Base-by-base conservation (phyloP, 78 protist genomes). In the Emiliania huxleyi region DNA sequence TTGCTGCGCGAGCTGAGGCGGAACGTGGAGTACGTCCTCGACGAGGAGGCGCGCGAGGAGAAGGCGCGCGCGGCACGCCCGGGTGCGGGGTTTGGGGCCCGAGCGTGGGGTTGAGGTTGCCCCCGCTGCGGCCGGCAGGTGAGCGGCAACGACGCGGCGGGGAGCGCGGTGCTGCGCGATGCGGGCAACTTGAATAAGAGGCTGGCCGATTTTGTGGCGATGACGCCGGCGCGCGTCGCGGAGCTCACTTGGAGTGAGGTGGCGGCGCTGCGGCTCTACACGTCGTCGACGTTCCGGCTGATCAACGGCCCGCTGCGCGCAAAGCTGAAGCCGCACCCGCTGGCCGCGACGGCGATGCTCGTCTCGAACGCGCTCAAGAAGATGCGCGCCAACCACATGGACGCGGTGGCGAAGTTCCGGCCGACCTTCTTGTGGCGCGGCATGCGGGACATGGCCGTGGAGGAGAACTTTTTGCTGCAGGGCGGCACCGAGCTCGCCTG, bases 251-350 rank as follows among this genome's bases (percentile, higher is more conserved):
- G 42, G 44, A 33, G 35, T 15, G 69, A 85, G 21, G 90, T 85
- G 12, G 62, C 49, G 35, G 90, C 71, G 37, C 90, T 85, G 35
- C 90, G 90, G 40, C 37, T 85, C 45, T 85, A 85, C 90, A 85
- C 90, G 62, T 42, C 90, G 43, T 26, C 21, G 35, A 42, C 69
- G 29, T 85, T 85, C 38, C 55, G 90, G 29, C 71, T 38, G 62
- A 85, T 85, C 90, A 85, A 85, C 90, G 69, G 69, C 46, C 69
- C 55, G 46, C 90, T 85, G 37, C 90, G 90, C 29, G 26, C 21
- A 19, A 12, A 29, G 21, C 22, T 48, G 73, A 85, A 44, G 40
- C 90, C 73, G 44, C 90, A 85, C 90, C 90, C 90, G 22, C 55
- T 85, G 62, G 55, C 55, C 69, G n/a, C 37, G 71, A 85, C 90